Evolutionary conservation across 495 filamentous ascomycete genomes (phyloP).

Genomic region (Aspergillus leporis): DNA sequence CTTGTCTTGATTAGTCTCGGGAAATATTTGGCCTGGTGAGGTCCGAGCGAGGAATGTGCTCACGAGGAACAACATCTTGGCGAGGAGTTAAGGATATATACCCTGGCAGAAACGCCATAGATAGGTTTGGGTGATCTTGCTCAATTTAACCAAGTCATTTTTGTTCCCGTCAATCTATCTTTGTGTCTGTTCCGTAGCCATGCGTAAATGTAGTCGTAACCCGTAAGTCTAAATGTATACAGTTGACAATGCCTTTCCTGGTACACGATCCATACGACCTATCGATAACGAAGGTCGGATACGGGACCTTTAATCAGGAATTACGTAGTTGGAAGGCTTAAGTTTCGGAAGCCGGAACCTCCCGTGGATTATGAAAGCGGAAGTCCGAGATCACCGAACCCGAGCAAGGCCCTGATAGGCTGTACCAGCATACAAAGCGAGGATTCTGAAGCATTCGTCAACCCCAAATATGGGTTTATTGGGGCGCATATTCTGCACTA

Average conservation of each 20-base stretch:
- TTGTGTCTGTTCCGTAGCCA: too few species aligned
- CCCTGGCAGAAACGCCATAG: conserved; percentile 20
- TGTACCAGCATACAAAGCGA: neutral
- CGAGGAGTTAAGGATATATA: conserved; percentile 20
- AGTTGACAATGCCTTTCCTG: neutral
- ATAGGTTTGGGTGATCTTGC: conserved; percentile 31
- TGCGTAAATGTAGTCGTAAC: too few species aligned
- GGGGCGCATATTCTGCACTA: neutral
- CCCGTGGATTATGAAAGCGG: neutral
- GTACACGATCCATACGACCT: too few species aligned
- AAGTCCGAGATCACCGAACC: neutral
- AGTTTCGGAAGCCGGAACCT: neutral
- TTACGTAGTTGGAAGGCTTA: too few species aligned
- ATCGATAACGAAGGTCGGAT: too few species aligned
- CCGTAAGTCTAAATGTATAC: too few species aligned
- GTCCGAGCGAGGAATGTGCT: conserved; percentile 27
- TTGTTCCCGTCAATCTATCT: conserved; percentile 3
- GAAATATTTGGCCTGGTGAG: conserved; percentile 28
- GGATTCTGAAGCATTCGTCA: neutral
- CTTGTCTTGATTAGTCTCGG: conserved; percentile 27
- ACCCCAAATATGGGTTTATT: neutral
- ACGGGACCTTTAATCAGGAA: too few species aligned
- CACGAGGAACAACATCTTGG: conserved; percentile 12
- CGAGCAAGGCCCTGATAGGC: neutral
- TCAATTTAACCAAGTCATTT: conserved; percentile 10